Percentiles rank a stretch among this genome's conserved stretches.
Evolutionary conservation across 345 rosid genomes (phyloP).

Genomic region (Citrus mangshanensis): DNA sequence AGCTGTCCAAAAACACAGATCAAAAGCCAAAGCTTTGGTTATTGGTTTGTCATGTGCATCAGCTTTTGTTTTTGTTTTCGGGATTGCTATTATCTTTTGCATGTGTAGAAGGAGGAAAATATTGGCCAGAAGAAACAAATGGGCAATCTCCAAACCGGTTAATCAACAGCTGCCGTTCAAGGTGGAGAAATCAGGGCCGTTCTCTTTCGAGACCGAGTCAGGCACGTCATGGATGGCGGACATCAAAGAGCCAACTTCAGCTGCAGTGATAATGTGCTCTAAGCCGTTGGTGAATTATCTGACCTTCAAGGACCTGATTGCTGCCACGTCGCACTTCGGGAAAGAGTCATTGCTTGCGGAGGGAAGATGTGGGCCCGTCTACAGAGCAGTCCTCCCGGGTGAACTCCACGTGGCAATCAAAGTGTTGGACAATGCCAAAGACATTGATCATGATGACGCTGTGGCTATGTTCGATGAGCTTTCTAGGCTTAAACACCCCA

Average conservation of each 20-base stretch:
- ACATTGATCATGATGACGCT: slow-evolving; percentile 46
- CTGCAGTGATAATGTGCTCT: slow-evolving; percentile 70
- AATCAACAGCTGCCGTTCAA: slow-evolving; percentile 47
- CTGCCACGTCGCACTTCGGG: slow-evolving; percentile 92
- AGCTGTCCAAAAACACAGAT: slow-evolving; percentile 14
- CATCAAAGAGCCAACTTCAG: slow-evolving; percentile 81
- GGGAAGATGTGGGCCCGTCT: slow-evolving; percentile 79
- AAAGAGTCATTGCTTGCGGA: slow-evolving; percentile 77
- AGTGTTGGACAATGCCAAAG: slow-evolving; percentile 73
- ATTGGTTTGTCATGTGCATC: slow-evolving; percentile 44
- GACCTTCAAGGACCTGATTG: slow-evolving; percentile 89
- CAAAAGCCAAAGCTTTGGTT: slow-evolving; percentile 29
- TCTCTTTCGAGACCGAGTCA: slow-evolving; percentile 83
- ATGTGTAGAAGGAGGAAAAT: slow-evolving; percentile 32
- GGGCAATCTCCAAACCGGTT: slow-evolving; percentile 86
- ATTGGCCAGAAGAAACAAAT: slow-evolving; percentile 45
- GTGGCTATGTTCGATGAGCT: slow-evolving; percentile 57
- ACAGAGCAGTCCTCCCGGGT: slow-evolving; percentile 78
- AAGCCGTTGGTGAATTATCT: slow-evolving; percentile 79
- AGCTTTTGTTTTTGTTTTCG: slow-evolving; percentile 33
- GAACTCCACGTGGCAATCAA: slow-evolving; percentile 92
- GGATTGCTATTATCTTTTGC: slow-evolving; percentile 21
- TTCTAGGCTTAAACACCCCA: slow-evolving; percentile 80
- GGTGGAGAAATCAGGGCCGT: slow-evolving; percentile 88
- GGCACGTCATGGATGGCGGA: slow-evolving; percentile 96